Evolutionary conservation across 208 protist species (phyloP).

Genomic region (Leishmania mexicana): DNA sequence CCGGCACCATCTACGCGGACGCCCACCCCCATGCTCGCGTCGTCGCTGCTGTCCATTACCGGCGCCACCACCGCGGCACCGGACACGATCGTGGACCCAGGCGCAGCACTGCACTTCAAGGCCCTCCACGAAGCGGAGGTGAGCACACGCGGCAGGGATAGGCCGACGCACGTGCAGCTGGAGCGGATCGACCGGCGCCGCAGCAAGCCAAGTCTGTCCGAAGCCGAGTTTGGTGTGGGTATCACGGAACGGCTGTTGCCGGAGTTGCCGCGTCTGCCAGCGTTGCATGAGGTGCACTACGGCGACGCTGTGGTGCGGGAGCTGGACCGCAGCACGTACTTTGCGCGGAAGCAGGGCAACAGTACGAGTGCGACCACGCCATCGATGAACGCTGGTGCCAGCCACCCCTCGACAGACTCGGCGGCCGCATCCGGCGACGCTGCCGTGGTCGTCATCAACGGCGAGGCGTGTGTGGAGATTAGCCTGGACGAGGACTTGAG

Average conservation of each 20-base stretch:
- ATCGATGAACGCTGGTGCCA: neutral
- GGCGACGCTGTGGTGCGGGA: conserved; percentile 79
- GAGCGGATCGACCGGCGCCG: conserved; percentile 76
- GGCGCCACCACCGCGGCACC: neutral
- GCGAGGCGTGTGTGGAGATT: conserved; percentile 17
- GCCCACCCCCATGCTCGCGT: neutral
- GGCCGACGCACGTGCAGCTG: conserved; percentile 23
- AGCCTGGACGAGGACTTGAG: conserved; percentile 23
- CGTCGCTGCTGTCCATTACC: neutral
- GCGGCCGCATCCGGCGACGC: neutral
- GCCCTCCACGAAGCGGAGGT: conserved; percentile 18
- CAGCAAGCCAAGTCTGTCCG: conserved; percentile 59
- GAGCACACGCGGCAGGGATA: neutral
- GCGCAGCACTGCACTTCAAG: conserved; percentile 17
- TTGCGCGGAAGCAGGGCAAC: conserved; percentile 15
- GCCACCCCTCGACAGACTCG: neutral
- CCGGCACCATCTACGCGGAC: neutral
- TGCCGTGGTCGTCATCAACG: conserved; percentile 16
- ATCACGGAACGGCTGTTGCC: conserved; percentile 84
- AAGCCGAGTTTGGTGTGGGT: conserved; percentile 74
- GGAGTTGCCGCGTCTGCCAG: conserved; percentile 65
- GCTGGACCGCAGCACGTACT: conserved; percentile 62
- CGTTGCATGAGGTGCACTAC: conserved; percentile 86
- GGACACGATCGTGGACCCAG: conserved; percentile 5
- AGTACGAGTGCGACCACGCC: neutral